Base-by-base conservation (phyloP, 805 yeast genomes). In the Kodamaea jinghongensis region DNA sequence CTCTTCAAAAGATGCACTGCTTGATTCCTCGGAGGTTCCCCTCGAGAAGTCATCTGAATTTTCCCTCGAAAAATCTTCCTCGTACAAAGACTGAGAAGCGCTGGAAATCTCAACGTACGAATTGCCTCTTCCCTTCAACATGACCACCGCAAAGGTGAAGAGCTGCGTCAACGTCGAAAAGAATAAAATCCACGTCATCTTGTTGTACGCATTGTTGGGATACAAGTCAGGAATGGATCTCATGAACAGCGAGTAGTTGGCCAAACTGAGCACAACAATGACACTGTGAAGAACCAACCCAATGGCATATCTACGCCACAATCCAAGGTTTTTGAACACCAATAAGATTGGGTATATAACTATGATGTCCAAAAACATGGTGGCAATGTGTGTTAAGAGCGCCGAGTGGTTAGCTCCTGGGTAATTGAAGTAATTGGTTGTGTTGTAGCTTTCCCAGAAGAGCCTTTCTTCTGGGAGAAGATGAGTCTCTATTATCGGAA, bases 401-500 rank as follows among this genome's bases (percentile, higher is more conserved):
- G 81, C 72, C 10, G 68, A 43, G 41, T 78, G 73, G 47, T 72
- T 71, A 3, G 78, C 71, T 2, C 73, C 50, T 0, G 71, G 73
- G 9, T 76, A 54, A 6, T 76, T 79, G 63, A 86, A 79, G 58
- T 73, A 89, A 17, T 37, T 38, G 3, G 87, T 81, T 1, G 91
- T 83, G 54, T 85, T 79, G 61, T 89, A 90, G 17, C 61, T 56
- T 35, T 79, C 80, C 97, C 97, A 90, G 60, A 75, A 90, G 17
- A 71, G 56, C 40, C 79, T 66, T 59, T 89, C 96, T 32, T 79
- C 84, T 0, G 90, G 83, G 12, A 80, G 71, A 35, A 90, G 70
- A 13, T 76, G 54, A 2, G 85, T 83, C 17, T 79, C 65, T 33
- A 89, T 67, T 31, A 90, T 86, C 1, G 95, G 90, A 47, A 76